These are phyloP conservation scores for Fomitopsis schrenkii DNA, from an alignment of 1,284 basidiomycete species.

Conservation along the genomic window DNA sequence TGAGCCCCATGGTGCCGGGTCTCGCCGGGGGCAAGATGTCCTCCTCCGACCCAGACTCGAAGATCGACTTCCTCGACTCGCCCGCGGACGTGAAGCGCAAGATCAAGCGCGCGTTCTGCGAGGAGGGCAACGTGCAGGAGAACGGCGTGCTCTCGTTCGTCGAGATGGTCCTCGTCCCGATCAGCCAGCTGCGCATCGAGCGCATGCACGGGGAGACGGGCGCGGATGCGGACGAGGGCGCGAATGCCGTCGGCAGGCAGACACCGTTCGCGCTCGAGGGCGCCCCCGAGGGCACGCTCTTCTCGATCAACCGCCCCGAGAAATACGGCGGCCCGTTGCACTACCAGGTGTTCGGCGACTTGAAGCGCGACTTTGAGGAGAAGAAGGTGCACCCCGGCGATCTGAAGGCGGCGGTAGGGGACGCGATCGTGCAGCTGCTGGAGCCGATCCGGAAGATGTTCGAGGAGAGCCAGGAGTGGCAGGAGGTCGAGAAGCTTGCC, in stretches of 20 bases:
- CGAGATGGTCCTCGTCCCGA: slow-evolving; percentile 86
- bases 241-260: slow-evolving; percentile 41
- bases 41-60: slow-evolving; percentile 94
- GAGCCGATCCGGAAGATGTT: slow-evolving; percentile 82
- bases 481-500: slow-evolving; percentile 72
- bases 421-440: slow-evolving; percentile 75
- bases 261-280: slow-evolving; percentile 60
- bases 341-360: slow-evolving; percentile 62
- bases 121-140: slow-evolving; percentile 86
- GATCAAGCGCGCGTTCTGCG: slow-evolving; percentile 91
- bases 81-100: slow-evolving; percentile 85
- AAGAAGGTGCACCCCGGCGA: slow-evolving; percentile 88
- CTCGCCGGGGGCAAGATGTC: slow-evolving; percentile 97
- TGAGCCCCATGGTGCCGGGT: slow-evolving; percentile 99
- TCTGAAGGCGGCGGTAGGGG: slow-evolving; percentile 81
- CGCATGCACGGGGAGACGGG: slow-evolving; percentile 38
- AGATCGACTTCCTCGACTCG: slow-evolving; percentile 96
- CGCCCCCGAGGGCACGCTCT: slow-evolving; percentile 82
- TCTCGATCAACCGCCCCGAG: slow-evolving; percentile 73
- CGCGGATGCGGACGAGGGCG: slow-evolving; percentile 37
- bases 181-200: slow-evolving; percentile 73
- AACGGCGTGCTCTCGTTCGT: slow-evolving; percentile 94
- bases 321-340: slow-evolving; percentile 86
- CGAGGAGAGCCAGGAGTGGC: slow-evolving; percentile 77
- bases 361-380: slow-evolving; percentile 77